phyloP scores from a whole-genome alignment of 1,139 yeast species.

The Blastobotrys aristatus region DNA sequence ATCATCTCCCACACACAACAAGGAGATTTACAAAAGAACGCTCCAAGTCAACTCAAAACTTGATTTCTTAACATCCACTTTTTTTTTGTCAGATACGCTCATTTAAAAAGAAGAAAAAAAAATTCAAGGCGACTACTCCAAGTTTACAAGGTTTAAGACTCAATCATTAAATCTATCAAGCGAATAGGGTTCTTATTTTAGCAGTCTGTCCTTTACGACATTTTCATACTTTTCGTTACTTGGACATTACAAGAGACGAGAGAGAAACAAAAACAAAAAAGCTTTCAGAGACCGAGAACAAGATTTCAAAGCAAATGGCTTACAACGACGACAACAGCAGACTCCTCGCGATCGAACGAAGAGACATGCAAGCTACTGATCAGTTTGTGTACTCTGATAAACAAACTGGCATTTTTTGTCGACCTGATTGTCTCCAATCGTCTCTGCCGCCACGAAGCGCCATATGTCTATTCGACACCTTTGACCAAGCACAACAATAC shows the following conservation, averaged over 20 bases:
- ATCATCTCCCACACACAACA: too few species aligned
- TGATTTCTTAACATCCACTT: background rate
- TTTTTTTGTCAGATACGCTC: background rate
- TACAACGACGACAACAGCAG: conserved; percentile 6
- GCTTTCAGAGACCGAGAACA: background rate
- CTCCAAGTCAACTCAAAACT: background rate
- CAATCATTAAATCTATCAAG: too few species aligned
- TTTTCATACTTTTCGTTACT: too few species aligned
- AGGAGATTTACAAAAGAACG: background rate
- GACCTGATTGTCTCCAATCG: conserved; percentile 51
- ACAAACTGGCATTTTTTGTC: conserved; percentile 41
- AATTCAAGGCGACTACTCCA: too few species aligned
- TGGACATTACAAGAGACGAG: too few species aligned
- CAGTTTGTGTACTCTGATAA: conserved; percentile 12
- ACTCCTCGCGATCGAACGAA: conserved; percentile 6
- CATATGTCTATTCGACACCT: conserved; percentile 34
- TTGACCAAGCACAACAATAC: conserved; percentile 40
- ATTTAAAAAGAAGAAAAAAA: too few species aligned
- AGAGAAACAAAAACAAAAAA: background rate
- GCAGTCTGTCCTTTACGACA: too few species aligned
- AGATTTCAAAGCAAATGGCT: background rate
- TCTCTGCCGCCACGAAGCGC: conserved; percentile 1
- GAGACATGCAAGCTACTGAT: conserved; percentile 6
- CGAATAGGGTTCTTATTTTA: too few species aligned
- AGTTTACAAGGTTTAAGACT: too few species aligned